phyloP scores from a whole-genome alignment of 2,329 filamentous ascomycete species.

The Fusarium luffae region DNA sequence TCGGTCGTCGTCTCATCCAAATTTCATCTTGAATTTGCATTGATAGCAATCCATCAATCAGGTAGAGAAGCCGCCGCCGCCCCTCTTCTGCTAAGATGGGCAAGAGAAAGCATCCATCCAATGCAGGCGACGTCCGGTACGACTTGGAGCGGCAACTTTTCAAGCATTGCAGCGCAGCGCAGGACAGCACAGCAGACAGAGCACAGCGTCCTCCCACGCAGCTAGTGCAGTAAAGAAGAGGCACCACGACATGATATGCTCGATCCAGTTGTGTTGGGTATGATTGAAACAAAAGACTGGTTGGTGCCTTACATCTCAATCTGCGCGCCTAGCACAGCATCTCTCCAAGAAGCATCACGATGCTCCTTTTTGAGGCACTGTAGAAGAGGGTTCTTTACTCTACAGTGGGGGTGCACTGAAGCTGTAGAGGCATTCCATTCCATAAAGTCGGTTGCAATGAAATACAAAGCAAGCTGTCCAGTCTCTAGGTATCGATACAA shows the following conservation, averaged over 20 bases:
- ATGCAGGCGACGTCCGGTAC: conserved; percentile 37
- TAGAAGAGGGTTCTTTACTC: conserved; percentile 15
- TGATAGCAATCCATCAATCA: conserved; percentile 35
- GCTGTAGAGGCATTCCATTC: conserved; percentile 4
- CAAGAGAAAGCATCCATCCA: conserved; percentile 28
- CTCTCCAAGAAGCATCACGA: conserved; percentile 25
- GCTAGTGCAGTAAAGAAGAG: conserved; percentile 26
- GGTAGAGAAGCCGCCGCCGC: conserved; percentile 16
- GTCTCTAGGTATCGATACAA: neutral
- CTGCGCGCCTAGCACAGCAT: conserved; percentile 31
- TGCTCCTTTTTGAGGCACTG: conserved; percentile 14
- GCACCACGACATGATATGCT: conserved; percentile 36
- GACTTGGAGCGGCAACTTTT: conserved; percentile 27
- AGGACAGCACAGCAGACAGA: conserved; percentile 37
- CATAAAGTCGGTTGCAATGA: neutral
- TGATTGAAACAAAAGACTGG: conserved; percentile 22
- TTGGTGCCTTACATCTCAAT: conserved; percentile 43
- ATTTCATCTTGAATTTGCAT: conserved; percentile 33
- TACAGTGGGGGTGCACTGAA: conserved; percentile 13
- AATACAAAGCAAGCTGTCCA: neutral
- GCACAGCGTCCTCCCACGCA: conserved; percentile 21
- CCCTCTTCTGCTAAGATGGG: conserved; percentile 41
- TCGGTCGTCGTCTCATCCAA: conserved; percentile 34
- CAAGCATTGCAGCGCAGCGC: conserved; percentile 13
- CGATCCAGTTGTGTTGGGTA: conserved; percentile 31